phyloP scores from a whole-genome alignment of 192 early-diverging fungal genomes.

The Rhizophlyctis rosea region DNA sequence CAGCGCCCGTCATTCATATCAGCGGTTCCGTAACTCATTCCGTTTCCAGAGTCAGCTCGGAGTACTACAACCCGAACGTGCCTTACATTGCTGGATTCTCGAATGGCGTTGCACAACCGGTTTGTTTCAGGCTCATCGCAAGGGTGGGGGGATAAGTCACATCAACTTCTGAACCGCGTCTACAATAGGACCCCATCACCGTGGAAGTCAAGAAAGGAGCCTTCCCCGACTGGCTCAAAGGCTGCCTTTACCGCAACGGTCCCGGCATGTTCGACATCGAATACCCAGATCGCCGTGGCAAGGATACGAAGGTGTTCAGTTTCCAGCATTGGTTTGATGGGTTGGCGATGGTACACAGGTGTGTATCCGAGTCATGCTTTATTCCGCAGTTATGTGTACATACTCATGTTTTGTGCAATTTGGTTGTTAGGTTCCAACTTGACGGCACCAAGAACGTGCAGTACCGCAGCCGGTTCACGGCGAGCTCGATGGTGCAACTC shows the following conservation, averaged over 20 bases:
- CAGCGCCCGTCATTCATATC: not conserved
- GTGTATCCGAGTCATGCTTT: not conserved
- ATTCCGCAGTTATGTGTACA: too few relatives aligned
- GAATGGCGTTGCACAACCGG: conserved; percentile 23
- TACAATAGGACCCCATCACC: not conserved
- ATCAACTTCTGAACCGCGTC: not conserved
- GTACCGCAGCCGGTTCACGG: conserved; percentile 27
- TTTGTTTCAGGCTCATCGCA: not conserved
- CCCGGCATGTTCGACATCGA: conserved; percentile 34
- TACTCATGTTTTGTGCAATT: too few relatives aligned
- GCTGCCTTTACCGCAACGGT: conserved; percentile 29
- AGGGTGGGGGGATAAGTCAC: not conserved
- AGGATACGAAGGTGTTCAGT: not conserved
- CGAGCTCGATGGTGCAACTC: conserved; percentile 9
- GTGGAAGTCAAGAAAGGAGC: not conserved
- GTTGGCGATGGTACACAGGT: conserved; percentile 29
- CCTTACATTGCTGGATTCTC: conserved; percentile 30
- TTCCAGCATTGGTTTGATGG: conserved; percentile 34
- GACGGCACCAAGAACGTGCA: conserved; percentile 18
- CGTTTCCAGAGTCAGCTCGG: not conserved
- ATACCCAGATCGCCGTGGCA: not conserved
- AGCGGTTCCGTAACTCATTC: not conserved
- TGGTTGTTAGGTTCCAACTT: conserved; percentile 20
- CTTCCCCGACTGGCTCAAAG: not conserved
- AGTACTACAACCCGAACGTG: conserved; percentile 12